A percentile compares a stretch with the other conserved stretches of the same genome.
Evolutionary conservation across 1,284 basidiomycete genomes (phyloP).

Genomic region (Puccinia polysora): DNA sequence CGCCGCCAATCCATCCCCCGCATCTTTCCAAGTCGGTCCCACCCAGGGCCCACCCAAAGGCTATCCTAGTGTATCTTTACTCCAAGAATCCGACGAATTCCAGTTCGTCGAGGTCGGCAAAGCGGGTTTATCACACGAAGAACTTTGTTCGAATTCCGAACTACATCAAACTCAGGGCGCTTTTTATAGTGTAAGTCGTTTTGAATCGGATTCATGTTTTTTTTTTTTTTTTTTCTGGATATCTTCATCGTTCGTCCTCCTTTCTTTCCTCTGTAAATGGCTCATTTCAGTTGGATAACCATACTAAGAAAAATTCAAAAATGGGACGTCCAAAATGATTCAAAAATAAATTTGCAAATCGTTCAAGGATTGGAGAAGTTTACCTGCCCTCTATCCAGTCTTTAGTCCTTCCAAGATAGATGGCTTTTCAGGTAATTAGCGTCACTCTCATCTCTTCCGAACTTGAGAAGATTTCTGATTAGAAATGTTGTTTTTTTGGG

Average conservation of each 20-base stretch:
- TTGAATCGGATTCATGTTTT: no score
- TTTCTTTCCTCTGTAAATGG: neutral
- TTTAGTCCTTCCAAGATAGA: conserved; percentile 44
- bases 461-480: neutral
- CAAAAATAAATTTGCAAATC: neutral
- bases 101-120: conserved; percentile 35
- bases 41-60: conserved; percentile 20
- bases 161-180: conserved; percentile 42
- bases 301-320: conserved; percentile 14
- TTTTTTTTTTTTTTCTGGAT: neutral
- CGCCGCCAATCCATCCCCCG: neutral
- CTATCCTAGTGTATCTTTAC: conserved; percentile 25
- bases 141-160: conserved; percentile 37
- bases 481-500: neutral
- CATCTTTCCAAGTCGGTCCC: neutral
- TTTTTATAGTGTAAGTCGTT: conserved; percentile 42
- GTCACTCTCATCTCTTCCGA: neutral
- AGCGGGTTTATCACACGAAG: conserved; percentile 24
- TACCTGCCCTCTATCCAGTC: conserved; percentile 41
- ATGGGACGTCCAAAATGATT: no score
- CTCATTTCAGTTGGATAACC: neutral
- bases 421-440: conserved; percentile 34
- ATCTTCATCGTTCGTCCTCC: no score
- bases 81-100: conserved; percentile 37
- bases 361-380: conserved; percentile 42